Evolutionary conservation across 768 basidiomycete genomes (phyloP), one percentile per base, ranked within the genome.

Genomic region (Grammothele lineata): DNA sequence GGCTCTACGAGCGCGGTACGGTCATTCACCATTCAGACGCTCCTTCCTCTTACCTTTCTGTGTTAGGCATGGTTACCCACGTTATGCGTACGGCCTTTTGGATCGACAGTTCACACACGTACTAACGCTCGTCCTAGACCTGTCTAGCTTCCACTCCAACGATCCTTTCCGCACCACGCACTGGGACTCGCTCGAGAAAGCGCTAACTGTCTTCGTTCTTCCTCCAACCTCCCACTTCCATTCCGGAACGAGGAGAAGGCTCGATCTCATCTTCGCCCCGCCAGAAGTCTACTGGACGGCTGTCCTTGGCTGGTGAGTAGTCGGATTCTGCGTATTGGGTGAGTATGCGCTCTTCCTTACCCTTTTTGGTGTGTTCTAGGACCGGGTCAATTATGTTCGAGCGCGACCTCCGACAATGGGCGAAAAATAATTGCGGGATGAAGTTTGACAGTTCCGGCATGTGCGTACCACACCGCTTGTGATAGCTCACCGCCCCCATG

Each of bases 361-460:
- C 11, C 34, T 3, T 18, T 36, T 14, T 22, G 11, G 17, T 7
- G n/a, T 14, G 6, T 2, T 15, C 23, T 49, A 89, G 87, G 87
- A 86, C 85, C 5, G 92, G 93, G 1, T 92, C 87, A 4, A 90
- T 78, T 51, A 86, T 91, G 81, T 95, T 96, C 61, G 80, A 95
- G 64, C 71, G 91, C 22, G 93, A 95, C 65, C 63, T 96, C 40
- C 74, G 88, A 51, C 66, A 78, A 12, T 87, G 82, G 77, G 85
- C 85, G 2, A 87, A 87, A 58, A 65, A 73, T 35, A 62, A 70
- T 54, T 77, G 66, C 51, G 84, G 83, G n/a, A 62, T 88, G 60
- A 90, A 87, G 60, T 92, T 92, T 50, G 87, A 91, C 62, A 89
- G 86, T 56, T 80, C 81, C 11, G 89, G 85, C 38, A 76, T 92